phyloP scores from a whole-genome alignment of 768 basidiomycete genomes.

The Auriscalpium orientale region DNA sequence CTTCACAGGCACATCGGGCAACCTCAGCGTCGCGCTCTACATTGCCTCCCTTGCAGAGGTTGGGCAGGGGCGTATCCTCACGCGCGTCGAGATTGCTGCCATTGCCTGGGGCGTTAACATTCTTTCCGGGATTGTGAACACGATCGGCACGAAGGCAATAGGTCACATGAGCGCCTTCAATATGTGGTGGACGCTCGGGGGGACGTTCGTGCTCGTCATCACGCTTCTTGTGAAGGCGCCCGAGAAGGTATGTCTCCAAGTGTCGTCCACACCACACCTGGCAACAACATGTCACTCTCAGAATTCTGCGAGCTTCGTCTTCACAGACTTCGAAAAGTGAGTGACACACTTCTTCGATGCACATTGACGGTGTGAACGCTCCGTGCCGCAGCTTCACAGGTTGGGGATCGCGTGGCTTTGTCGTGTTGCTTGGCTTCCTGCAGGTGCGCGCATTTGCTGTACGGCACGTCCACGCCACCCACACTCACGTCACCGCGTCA shows the following conservation, averaged over 20 bases:
- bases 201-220: conserved; percentile 49
- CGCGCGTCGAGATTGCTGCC: conserved; percentile 40
- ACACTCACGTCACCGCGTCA: not conserved
- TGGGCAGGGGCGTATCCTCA: conserved; percentile 34
- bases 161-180: conserved; percentile 48
- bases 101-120: conserved; percentile 56
- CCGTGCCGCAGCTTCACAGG: conserved; percentile 40
- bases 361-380: not conserved
- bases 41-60: conserved; percentile 49
- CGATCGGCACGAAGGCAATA: conserved; percentile 45
- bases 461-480: conserved; percentile 1
- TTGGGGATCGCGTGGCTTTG: conserved; percentile 45
- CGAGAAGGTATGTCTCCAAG: conserved; percentile 29
- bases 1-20: conserved; percentile 53
- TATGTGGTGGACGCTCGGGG: conserved; percentile 56
- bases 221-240: conserved; percentile 51
- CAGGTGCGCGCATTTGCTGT: conserved; percentile 22
- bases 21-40: conserved; percentile 47
- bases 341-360: not conserved
- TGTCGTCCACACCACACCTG: not conserved
- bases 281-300: conserved; percentile 14
- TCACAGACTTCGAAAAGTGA: conserved; percentile 50
- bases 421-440: conserved; percentile 50
- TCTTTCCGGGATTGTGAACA: conserved; percentile 46
- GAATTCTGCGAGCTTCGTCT: conserved; percentile 47